Conservation (phyloP, 192 early-diverging fungal species). For the Piromyces sp. region DNA sequence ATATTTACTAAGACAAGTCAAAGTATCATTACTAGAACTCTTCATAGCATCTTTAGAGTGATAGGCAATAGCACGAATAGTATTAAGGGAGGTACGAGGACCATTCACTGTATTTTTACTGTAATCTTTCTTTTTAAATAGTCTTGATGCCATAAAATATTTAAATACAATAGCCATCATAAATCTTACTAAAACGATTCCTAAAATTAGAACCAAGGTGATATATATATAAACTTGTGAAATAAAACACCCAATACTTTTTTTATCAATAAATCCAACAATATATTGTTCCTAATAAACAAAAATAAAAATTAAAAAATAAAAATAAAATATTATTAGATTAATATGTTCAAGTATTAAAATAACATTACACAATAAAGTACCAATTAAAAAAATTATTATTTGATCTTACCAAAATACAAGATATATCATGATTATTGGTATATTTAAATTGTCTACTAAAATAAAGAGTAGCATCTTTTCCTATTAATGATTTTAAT, state of each 20-base stretch:
- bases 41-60: not conserved
- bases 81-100: not conserved
- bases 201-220: slow-evolving; percentile 35
- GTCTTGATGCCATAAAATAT: slow-evolving; percentile 2
- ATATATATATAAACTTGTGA: slow-evolving; percentile 63
- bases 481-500: not conserved
- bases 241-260: slow-evolving; percentile 62
- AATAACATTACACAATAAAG: too few relatives aligned
- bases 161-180: slow-evolving; percentile 10
- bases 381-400: too few relatives aligned
- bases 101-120: not conserved
- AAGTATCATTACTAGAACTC: not conserved
- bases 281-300: not conserved
- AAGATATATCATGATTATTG: not conserved
- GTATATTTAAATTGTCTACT: not conserved
- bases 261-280: slow-evolving; percentile 61
- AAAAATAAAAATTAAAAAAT: too few relatives aligned
- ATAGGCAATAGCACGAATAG: not conserved
- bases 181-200: slow-evolving; percentile 4
- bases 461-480: not conserved
- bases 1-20: slow-evolving; percentile 1
- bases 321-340: too few relatives aligned
- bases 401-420: not conserved
- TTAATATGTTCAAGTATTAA: too few relatives aligned
- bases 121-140: not conserved